These are phyloP conservation scores for Puccinia horiana DNA, from an alignment of 1,284 basidiomycete genomes.

Conservation along the genomic window DNA sequence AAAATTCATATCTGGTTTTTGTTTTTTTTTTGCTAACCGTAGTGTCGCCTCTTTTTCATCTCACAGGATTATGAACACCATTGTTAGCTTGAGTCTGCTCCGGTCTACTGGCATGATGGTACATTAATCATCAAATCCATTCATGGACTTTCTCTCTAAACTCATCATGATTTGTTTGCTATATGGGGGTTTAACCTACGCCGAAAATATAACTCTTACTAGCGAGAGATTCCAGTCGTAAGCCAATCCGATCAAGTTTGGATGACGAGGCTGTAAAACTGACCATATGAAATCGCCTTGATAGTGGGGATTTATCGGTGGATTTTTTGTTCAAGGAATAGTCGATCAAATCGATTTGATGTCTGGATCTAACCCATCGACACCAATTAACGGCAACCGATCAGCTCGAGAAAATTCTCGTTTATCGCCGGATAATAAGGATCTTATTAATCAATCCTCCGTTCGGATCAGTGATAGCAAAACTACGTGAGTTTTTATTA, in stretches of 20 bases:
- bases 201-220: too few species aligned
- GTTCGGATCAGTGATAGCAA: slow-evolving; percentile 46
- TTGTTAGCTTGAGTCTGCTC: slow-evolving; percentile 29
- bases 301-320: slow-evolving; percentile 46
- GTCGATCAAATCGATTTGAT: slow-evolving; percentile 48
- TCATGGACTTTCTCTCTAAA: neutral
- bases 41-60: neutral
- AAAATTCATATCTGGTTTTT: neutral
- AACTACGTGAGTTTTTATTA: slow-evolving; percentile 15
- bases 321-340: slow-evolving; percentile 40
- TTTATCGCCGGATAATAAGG: neutral
- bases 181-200: neutral
- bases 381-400: neutral
- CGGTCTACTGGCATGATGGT: slow-evolving; percentile 40
- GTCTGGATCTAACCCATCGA: neutral
- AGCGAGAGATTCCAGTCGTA: slow-evolving; percentile 47
- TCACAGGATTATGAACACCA: slow-evolving; percentile 42
- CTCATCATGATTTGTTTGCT: neutral
- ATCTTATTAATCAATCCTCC: neutral
- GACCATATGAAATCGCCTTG: too few species aligned
- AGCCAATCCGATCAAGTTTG: too few species aligned
- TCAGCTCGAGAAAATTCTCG: neutral
- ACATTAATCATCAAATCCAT: neutral
- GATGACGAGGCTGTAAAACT: too few species aligned
- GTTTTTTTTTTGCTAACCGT: neutral